Conservation (phyloP, 2,329 filamentous ascomycete species). For the Nemania abortiva region DNA sequence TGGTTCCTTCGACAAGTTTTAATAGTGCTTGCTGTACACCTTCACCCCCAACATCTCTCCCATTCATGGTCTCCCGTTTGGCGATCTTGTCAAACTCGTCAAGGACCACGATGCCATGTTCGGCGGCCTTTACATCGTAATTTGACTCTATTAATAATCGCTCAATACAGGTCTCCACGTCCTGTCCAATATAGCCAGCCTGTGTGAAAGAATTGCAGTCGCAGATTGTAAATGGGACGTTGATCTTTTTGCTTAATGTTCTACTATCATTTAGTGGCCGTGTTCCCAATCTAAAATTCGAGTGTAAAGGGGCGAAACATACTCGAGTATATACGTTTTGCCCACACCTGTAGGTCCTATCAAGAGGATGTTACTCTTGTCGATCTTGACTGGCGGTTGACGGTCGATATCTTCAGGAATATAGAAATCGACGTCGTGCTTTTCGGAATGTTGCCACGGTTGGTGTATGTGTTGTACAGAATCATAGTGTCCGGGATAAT, state of each 20-base stretch:
- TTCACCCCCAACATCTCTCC: conserved; percentile 94
- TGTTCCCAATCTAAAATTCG: conserved; percentile 9
- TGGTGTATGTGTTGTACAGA: conserved; percentile 59
- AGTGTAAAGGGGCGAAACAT: conserved; percentile 45
- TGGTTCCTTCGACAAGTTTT: conserved; percentile 96
- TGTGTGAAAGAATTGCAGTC: conserved; percentile 97
- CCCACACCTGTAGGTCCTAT: conserved; percentile 94
- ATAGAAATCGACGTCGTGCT: conserved; percentile 61
- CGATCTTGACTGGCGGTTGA: conserved; percentile 75
- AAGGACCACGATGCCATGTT: conserved; percentile 93
- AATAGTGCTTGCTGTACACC: conserved; percentile 95
- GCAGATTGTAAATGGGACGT: conserved; percentile 93
- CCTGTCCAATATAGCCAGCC: conserved; percentile 96
- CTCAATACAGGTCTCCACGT: conserved; percentile 96
- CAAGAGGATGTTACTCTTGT: conserved; percentile 94
- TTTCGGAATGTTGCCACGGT: conserved; percentile 48
- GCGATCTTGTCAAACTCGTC: conserved; percentile 99
- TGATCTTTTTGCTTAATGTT: conserved; percentile 90
- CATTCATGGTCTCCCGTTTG: conserved; percentile 85
- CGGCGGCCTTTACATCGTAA: conserved; percentile 85
- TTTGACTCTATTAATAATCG: conserved; percentile 89
- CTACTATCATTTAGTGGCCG: conserved; percentile 58
- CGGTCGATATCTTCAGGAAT: conserved; percentile 60
- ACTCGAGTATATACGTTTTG: conserved; percentile 92
- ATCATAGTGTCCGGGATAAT: conserved; percentile 66